These are phyloP conservation scores for Gossypioides kirkii DNA, from an alignment of 345 rosid species.

Conservation along the genomic window DNA sequence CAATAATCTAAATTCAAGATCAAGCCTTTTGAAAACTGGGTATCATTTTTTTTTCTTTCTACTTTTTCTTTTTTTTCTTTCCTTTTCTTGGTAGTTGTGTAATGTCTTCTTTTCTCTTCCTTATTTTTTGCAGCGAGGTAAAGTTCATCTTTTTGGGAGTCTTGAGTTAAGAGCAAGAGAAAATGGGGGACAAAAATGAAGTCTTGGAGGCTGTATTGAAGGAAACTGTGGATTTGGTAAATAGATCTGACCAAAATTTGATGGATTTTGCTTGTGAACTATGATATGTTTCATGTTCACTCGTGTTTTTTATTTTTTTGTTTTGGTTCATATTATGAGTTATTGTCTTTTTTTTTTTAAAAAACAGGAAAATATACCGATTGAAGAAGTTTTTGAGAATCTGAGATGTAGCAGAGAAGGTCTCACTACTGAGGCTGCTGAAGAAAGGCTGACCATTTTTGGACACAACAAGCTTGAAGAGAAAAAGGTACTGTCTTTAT, in stretches of 20 bases:
- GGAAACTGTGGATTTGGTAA: conserved; percentile 98
- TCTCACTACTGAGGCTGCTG: conserved; percentile 73
- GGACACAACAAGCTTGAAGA: conserved; percentile 98
- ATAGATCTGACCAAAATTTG: conserved; percentile 53
- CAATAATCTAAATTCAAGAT: conserved; percentile 9
- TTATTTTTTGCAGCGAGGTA: not conserved
- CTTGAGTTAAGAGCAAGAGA: conserved; percentile 16
- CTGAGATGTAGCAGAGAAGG: conserved; percentile 95
- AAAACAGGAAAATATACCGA: conserved; percentile 90
- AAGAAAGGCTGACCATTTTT: conserved; percentile 83
- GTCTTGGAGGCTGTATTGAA: conserved; percentile 89
- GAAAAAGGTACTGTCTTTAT: conserved; percentile 43
- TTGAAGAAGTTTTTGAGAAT: conserved; percentile 92
- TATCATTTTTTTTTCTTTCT: conserved; percentile 1
- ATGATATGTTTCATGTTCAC: conserved; percentile 10
- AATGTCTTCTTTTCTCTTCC: not conserved
- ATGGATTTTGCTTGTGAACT: conserved; percentile 18
- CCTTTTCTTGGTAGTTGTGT: conserved; percentile 6
- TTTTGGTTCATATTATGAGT: not conserved
- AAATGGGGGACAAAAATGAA: conserved; percentile 70
- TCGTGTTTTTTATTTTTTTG: not conserved
- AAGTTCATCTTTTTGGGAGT: conserved; percentile 13
- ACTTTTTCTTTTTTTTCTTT: not conserved
- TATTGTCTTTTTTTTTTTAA: conserved; percentile 14
- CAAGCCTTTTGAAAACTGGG: conserved; percentile 17